These are phyloP conservation scores for Tricholoma sp. DNA, from an alignment of 768 basidiomycete genomes.

Conservation along the genomic window DNA sequence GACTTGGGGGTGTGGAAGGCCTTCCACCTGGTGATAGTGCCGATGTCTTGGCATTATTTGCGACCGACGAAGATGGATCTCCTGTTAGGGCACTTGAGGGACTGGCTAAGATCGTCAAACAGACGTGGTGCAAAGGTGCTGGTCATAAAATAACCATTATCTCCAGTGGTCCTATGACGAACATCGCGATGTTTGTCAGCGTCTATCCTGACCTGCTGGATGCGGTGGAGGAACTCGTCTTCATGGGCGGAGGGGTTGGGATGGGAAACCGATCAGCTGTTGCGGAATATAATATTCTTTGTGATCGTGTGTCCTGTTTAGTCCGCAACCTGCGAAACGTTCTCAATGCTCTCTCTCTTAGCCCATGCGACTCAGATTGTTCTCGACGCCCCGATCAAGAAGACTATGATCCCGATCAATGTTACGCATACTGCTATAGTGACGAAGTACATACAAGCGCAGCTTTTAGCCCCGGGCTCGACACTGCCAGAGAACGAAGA, in stretches of 20 bases:
- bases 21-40: conserved; percentile 48
- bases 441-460: conserved; percentile 44
- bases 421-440: conserved; percentile 86
- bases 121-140: conserved; percentile 51
- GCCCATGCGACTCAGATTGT: conserved; percentile 85
- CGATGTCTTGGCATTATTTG: conserved; percentile 46
- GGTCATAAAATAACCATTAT: conserved; percentile 65
- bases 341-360: conserved; percentile 19
- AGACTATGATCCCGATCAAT: conserved; percentile 79
- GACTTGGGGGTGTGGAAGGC: conserved; percentile 81
- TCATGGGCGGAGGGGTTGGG: conserved; percentile 92
- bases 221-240: conserved; percentile 66
- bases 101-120: conserved; percentile 51
- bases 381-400: conserved; percentile 62
- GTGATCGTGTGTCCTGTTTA: conserved; percentile 59
- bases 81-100: conserved; percentile 60
- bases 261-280: conserved; percentile 76
- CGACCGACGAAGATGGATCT: conserved; percentile 34
- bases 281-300: conserved; percentile 80
- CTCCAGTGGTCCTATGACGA: conserved; percentile 84
- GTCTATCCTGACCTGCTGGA: conserved; percentile 48
- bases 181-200: conserved; percentile 63
- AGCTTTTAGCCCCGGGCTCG: conserved; percentile 40
- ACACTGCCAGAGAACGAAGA: conserved; percentile 9
- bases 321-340: neutral